Conservation (phyloP, 106 monocot species). For the Posidonia australis region DNA sequence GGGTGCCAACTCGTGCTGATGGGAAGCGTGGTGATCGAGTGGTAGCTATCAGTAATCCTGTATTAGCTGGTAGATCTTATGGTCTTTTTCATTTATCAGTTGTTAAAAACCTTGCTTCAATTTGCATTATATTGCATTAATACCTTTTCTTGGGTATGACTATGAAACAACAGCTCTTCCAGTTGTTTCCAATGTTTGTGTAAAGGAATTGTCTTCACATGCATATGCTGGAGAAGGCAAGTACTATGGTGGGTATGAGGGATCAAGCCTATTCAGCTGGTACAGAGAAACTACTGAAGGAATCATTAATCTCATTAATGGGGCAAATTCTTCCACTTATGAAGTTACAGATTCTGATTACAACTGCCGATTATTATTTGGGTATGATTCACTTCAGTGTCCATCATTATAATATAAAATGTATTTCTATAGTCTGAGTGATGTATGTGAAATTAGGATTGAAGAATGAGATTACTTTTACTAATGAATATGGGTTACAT, state of each 20-base stretch:
- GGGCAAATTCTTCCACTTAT: conserved; percentile 59
- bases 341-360: conserved; percentile 84
- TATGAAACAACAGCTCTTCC: conserved; percentile 45
- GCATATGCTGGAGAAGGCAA: conserved; percentile 60
- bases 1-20: conserved; percentile 88
- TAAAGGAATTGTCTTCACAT: conserved; percentile 37
- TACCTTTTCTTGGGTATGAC: background rate
- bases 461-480: too few relatives aligned
- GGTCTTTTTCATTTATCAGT: background rate
- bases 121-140: background rate
- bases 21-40: conserved; percentile 60
- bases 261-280: conserved; percentile 86
- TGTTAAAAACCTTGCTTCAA: background rate
- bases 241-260: conserved; percentile 97
- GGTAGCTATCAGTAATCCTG: conserved; percentile 52
- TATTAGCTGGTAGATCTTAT: conserved; percentile 57
- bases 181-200: conserved; percentile 53
- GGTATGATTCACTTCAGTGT: conserved; percentile 35
- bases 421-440: too few relatives aligned
- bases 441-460: too few relatives aligned
- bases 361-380: conserved; percentile 76
- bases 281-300: conserved; percentile 79
- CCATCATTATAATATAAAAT: background rate
- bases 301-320: conserved; percentile 45
- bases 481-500: too few relatives aligned